Evolutionary conservation across 2,329 filamentous ascomycete genomes (phyloP).

Genomic region (Diplodia mutila): DNA sequence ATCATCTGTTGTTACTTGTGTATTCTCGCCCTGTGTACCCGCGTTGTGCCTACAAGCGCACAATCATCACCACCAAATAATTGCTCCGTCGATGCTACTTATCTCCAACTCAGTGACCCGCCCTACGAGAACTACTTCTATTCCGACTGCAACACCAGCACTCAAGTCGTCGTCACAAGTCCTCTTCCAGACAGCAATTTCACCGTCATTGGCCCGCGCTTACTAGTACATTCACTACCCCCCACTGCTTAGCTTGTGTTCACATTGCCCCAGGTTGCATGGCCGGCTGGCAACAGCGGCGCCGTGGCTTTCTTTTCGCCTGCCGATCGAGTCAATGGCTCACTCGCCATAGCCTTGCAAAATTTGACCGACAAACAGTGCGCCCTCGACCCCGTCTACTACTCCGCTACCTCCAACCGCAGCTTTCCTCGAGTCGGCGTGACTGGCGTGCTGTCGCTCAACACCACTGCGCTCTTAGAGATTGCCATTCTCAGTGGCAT

Average conservation of each 20-base stretch:
- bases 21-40: not conserved
- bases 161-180: constrained; percentile 65
- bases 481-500: constrained; percentile 65
- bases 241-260: constrained; percentile 12
- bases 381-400: constrained; percentile 54
- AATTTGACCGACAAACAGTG: constrained; percentile 51
- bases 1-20: not conserved
- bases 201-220: constrained; percentile 59
- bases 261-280: constrained; percentile 48
- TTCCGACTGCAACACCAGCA: constrained; percentile 63
- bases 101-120: constrained; percentile 56
- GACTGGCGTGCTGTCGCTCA: constrained; percentile 59
- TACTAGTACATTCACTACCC: constrained; percentile 47
- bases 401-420: constrained; percentile 31
- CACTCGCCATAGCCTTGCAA: constrained; percentile 56
- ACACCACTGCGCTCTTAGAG: constrained; percentile 59
- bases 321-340: constrained; percentile 57
- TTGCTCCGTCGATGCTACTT: constrained; percentile 37
- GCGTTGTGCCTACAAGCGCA: not conserved
- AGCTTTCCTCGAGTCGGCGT: constrained; percentile 57
- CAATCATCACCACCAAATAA: constrained; percentile 12
- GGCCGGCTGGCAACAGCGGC: constrained; percentile 69
- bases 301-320: constrained; percentile 61
- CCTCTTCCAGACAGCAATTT: constrained; percentile 59
- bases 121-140: constrained; percentile 70